These are phyloP conservation scores for Quercus suber DNA, from an alignment of 306 rosid genomes.

Conservation along the genomic window DNA sequence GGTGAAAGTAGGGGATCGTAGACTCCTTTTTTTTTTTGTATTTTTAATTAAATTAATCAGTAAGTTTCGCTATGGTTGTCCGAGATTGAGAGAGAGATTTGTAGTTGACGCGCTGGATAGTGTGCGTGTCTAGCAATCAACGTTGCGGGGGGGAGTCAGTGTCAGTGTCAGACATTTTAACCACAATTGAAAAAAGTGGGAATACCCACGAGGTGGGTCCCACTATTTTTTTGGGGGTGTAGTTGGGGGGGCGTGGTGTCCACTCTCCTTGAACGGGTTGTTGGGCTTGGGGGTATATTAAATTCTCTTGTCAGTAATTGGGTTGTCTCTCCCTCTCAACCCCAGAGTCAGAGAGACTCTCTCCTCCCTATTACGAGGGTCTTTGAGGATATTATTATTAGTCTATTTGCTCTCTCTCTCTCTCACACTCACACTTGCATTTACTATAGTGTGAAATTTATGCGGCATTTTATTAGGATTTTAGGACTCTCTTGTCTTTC, in stretches of 20 bases:
- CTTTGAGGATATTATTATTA: no score
- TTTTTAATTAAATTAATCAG: background rate
- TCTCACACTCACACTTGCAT: no score
- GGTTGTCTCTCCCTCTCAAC: conserved; percentile 19
- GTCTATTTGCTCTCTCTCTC: no score
- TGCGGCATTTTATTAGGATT: no score
- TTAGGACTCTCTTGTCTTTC: no score
- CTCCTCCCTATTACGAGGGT: no score
- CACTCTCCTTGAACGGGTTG: conserved; percentile 33
- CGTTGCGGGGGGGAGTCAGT: conserved; percentile 28
- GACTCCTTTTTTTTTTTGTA: background rate
- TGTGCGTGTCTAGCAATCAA: conserved; percentile 34
- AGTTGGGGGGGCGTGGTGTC: conserved; percentile 49
- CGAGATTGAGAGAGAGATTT: background rate
- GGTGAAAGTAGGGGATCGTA: background rate
- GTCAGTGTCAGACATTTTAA: conserved; percentile 42
- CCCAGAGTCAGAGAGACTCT: no score
- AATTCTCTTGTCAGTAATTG: conserved; percentile 30
- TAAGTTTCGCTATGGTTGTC: conserved; percentile 20
- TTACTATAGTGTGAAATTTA: no score
- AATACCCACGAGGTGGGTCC: conserved; percentile 23
- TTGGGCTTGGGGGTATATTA: background rate
- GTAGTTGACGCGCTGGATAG: conserved; percentile 31
- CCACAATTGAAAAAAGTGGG: conserved; percentile 28
- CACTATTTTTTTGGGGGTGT: conserved; percentile 17